Evolutionary conservation across 78 protist genomes (phyloP).

Genomic region (Mantamonas sphyraenae): DNA sequence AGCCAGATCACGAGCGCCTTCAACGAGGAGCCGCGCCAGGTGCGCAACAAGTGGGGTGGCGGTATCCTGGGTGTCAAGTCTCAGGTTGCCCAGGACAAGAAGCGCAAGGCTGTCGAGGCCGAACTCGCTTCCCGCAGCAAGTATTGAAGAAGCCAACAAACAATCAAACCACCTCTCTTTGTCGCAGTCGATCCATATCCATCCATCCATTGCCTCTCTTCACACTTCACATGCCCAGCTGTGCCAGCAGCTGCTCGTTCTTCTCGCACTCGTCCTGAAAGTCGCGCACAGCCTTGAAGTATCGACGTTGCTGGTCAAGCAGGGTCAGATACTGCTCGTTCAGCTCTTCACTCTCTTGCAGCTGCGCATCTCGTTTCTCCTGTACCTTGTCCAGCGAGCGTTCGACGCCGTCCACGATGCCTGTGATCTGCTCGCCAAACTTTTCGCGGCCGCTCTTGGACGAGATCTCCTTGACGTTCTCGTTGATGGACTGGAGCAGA

Average conservation of each 20-base stretch:
- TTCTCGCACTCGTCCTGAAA: slow-evolving; percentile 44
- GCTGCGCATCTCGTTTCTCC: too few relatives aligned
- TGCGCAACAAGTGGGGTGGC: slow-evolving; percentile 25
- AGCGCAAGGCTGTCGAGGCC: background rate
- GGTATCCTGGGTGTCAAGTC: slow-evolving; percentile 38
- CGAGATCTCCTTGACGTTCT: background rate
- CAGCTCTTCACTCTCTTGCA: slow-evolving; percentile 1
- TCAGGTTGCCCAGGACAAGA: background rate
- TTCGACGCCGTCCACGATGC: background rate
- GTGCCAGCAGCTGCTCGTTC: background rate
- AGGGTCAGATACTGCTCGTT: slow-evolving; percentile 24
- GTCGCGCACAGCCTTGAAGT: slow-evolving; percentile 54
- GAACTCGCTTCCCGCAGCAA: background rate
- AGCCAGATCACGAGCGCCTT: slow-evolving; percentile 33
- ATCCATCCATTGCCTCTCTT: too few relatives aligned
- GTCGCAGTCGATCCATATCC: too few relatives aligned
- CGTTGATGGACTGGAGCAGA: slow-evolving; percentile 35
- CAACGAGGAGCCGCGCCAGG: slow-evolving; percentile 43
- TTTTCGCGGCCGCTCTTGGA: slow-evolving; percentile 4
- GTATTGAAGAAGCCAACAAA: too few relatives aligned
- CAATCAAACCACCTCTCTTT: too few relatives aligned
- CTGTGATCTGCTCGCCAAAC: slow-evolving; percentile 1
- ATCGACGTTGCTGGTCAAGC: slow-evolving; percentile 65
- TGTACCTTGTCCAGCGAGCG: background rate
- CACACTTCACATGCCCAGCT: too few relatives aligned